These are phyloP conservation scores for Naganishia sp. DNA, from an alignment of 1,284 basidiomycete genomes.

Conservation along the genomic window DNA sequence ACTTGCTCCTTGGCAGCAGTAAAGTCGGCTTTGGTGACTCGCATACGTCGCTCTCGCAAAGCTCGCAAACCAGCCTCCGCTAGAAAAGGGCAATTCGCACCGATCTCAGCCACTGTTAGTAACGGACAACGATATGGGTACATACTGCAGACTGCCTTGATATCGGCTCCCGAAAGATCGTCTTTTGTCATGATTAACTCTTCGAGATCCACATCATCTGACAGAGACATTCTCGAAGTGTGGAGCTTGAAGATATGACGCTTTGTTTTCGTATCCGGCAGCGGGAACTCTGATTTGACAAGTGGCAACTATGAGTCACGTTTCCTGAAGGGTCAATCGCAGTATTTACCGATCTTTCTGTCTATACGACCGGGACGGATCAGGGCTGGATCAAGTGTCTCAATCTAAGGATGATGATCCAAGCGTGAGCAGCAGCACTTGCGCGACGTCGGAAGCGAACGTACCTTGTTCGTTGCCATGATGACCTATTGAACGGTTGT, in stretches of 20 bases:
- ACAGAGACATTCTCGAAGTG: slow-evolving; percentile 92
- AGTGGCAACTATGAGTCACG: not conserved
- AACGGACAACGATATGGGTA: slow-evolving; percentile 16
- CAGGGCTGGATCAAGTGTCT: slow-evolving; percentile 91
- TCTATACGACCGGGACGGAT: slow-evolving; percentile 98
- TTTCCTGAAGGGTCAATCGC: not conserved
- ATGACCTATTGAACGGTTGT: slow-evolving; percentile 7
- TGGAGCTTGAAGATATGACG: slow-evolving; percentile 98
- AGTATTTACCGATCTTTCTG: slow-evolving; percentile 73
- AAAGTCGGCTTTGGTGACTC: slow-evolving; percentile 91
- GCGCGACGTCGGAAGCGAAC: slow-evolving; percentile 20
- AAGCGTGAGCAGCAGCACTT: not conserved
- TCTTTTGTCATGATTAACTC: slow-evolving; percentile 97
- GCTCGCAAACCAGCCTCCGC: slow-evolving; percentile 93
- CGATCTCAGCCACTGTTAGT: not conserved
- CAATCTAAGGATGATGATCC: slow-evolving; percentile 72
- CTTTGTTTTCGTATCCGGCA: slow-evolving; percentile 94
- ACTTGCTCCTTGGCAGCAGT: slow-evolving; percentile 86
- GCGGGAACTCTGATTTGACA: slow-evolving; percentile 68
- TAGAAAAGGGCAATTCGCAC: slow-evolving; percentile 16
- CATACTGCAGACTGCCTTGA: slow-evolving; percentile 86
- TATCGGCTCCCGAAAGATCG: slow-evolving; percentile 94
- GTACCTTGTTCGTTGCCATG: slow-evolving; percentile 50
- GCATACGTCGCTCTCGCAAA: slow-evolving; percentile 91
- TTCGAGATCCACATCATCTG: slow-evolving; percentile 90